Evolutionary conservation across 352 stramenopile species (phyloP).

Genomic region (Globisporangium irregulare): DNA sequence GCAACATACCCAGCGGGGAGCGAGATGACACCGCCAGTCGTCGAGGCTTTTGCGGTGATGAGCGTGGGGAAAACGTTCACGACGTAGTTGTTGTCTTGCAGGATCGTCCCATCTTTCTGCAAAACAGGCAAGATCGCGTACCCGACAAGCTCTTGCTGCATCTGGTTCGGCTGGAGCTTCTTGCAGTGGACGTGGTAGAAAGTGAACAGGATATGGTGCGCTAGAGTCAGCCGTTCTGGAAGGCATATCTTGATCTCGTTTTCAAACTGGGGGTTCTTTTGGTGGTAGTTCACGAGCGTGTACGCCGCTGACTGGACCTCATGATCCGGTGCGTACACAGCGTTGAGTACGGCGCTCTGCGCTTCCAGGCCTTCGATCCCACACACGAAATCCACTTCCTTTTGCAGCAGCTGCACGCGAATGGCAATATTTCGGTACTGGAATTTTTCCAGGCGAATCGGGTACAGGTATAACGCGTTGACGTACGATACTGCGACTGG

Average conservation of each 20-base stretch:
- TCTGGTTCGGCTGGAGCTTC: constrained; percentile 54
- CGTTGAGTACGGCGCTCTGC: constrained; percentile 28
- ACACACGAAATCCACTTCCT: constrained; percentile 43
- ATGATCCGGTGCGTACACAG: constrained; percentile 37
- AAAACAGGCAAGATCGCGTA: constrained; percentile 53
- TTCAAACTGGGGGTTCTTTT: constrained; percentile 75
- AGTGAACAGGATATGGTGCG: constrained; percentile 64
- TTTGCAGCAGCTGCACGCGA: constrained; percentile 56
- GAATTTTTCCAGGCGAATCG: constrained; percentile 61
- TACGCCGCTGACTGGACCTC: constrained; percentile 26
- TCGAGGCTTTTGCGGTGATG: constrained; percentile 18
- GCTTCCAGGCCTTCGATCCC: constrained; percentile 33
- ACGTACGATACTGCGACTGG: constrained; percentile 57
- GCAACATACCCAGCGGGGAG: constrained; percentile 45
- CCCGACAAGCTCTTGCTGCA: constrained; percentile 63
- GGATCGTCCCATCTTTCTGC: constrained; percentile 39
- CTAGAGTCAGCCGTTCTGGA: constrained; percentile 40
- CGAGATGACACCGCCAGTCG: constrained; percentile 24
- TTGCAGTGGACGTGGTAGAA: constrained; percentile 86
- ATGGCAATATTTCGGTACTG: constrained; percentile 66
- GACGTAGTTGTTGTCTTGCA: constrained; percentile 44
- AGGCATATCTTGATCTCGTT: constrained; percentile 73
- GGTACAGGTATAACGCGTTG: constrained; percentile 65
- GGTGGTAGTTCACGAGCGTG: constrained; percentile 72
- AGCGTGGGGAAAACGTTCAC: constrained; percentile 37